A percentile compares a stretch with the other conserved stretches of the same genome.
Evolutionary conservation across 768 basidiomycete genomes (phyloP).

Genomic region (Boletus patriciae): DNA sequence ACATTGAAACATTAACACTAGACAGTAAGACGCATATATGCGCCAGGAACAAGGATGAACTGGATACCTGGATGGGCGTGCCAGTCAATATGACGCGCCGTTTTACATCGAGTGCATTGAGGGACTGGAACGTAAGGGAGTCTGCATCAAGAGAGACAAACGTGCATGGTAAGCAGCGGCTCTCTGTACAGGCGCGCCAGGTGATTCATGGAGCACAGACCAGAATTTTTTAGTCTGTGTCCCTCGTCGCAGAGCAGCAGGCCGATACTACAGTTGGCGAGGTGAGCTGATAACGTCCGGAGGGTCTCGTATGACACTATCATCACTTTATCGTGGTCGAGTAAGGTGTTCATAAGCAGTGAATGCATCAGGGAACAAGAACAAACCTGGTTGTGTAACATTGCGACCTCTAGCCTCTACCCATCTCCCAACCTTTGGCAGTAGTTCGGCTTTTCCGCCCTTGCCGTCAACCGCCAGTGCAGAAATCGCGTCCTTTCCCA

Average conservation of each 20-base stretch:
- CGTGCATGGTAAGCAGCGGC: neutral
- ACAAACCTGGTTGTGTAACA: conserved; percentile 84
- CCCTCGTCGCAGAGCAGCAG: conserved; percentile 97
- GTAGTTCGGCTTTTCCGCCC: conserved; percentile 77
- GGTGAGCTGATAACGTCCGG: conserved; percentile 71
- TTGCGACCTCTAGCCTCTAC: conserved; percentile 85
- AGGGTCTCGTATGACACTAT: conserved; percentile 98
- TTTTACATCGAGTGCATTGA: conserved; percentile 80
- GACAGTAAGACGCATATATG: conserved; percentile 3
- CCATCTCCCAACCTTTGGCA: conserved; percentile 84
- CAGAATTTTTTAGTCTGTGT: conserved; percentile 94
- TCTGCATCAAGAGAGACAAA: conserved; percentile 45
- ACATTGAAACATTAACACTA: neutral
- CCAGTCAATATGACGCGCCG: conserved; percentile 93
- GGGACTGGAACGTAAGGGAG: conserved; percentile 81
- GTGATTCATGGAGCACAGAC: conserved; percentile 41
- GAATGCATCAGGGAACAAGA: neutral
- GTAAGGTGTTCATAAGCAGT: neutral
- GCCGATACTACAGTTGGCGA: conserved; percentile 81
- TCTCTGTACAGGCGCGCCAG: neutral
- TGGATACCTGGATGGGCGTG: conserved; percentile 79
- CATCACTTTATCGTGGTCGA: conserved; percentile 64
- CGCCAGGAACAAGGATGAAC: neutral
- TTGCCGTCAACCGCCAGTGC: conserved; percentile 91
- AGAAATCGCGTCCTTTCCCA: conserved; percentile 81